Conservation (phyloP, 2,329 filamentous ascomycete genomes). For the Trichoderma cornu-damae region DNA sequence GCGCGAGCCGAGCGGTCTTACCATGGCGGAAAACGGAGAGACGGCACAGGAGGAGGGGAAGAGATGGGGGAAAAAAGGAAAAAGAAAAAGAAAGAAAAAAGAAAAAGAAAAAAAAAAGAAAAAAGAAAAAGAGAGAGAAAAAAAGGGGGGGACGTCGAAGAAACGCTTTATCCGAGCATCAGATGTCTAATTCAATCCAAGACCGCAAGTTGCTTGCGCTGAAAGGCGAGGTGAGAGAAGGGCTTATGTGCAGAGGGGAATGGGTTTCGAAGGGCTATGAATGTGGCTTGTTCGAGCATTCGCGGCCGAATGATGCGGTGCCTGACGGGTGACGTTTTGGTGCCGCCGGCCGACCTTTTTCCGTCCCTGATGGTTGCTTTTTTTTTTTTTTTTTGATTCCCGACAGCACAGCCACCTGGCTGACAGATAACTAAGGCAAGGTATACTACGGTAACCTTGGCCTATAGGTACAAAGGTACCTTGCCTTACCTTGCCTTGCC, state of each 20-base stretch:
- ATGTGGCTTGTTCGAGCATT: conserved; percentile 29
- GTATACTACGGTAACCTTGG: too few relatives aligned
- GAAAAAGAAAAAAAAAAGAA: background rate
- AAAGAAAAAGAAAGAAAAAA: background rate
- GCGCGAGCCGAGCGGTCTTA: conserved; percentile 25
- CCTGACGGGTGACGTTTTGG: conserved; percentile 33
- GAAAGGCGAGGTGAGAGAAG: background rate
- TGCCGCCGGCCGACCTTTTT: conserved; percentile 35
- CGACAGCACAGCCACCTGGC: conserved; percentile 22
- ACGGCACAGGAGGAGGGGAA: conserved; percentile 20
- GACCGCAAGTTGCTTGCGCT: background rate
- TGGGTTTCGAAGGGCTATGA: conserved; percentile 22
- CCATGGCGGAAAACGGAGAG: conserved; percentile 29
- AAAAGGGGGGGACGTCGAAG: conserved; percentile 16
- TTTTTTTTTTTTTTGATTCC: conserved; percentile 10
- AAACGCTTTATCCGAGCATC: conserved; percentile 27
- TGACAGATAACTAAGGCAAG: conserved; percentile 2
- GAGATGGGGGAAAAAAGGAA: background rate
- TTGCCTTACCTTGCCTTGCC: too few relatives aligned
- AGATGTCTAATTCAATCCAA: conserved; percentile 20
- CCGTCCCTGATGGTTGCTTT: conserved; percentile 25
- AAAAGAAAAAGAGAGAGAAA: background rate
- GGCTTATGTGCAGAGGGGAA: background rate
- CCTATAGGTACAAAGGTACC: too few relatives aligned
- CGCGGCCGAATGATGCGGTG: conserved; percentile 30